Base-by-base conservation (phyloP, 305 asterid genomes). In the Solanum hybrid region DNA sequence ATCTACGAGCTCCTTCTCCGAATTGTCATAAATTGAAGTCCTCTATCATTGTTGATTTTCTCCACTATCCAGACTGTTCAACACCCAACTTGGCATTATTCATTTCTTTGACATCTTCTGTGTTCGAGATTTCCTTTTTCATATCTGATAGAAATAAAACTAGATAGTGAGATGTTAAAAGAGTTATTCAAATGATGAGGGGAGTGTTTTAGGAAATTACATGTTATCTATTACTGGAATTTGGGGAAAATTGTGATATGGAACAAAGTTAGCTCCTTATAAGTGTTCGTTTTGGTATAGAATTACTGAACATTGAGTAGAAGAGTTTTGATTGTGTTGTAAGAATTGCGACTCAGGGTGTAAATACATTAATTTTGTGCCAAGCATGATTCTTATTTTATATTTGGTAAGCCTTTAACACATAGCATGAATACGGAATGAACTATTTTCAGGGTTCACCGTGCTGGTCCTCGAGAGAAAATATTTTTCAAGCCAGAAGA, bases 401-500 rank as follows among this genome's bases (percentile, higher is more conserved):
- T 31, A 42, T 11, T 61, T 51, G 42, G 76, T 85, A 85, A 20
- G 46, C 37, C 87, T 85, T 51, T 85, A 57, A 85, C 88, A 31
- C 26, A 31, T 20, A 51, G 11, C 46, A 28, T 83, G 71, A 28
- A 4, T 85, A 20, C 9, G 76, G 46, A 61, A 85, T 16, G 13
- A 85, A 85, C 33, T 57, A 46, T 51, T 85, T 89, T 89, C 95
- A 97, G 99, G 99, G 98, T 97, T 91, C 98, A 97, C 89, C 99
- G 98, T 90, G 99, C 98, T 92, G 99, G 99, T 86, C 99, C 99
- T 79, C 93, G 99, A 89, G 98, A 96, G 89, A 97, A 95, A 90
- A 97, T 97, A 92, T 97, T 93, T 92, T 97, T 94, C 92, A 96
- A 95, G 93, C 99, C 99, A 79, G 99, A 97, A 91, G 96, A 95